Evolutionary conservation across 2,329 filamentous ascomycete species (phyloP).

Genomic region (Aspergillus ibericus): DNA sequence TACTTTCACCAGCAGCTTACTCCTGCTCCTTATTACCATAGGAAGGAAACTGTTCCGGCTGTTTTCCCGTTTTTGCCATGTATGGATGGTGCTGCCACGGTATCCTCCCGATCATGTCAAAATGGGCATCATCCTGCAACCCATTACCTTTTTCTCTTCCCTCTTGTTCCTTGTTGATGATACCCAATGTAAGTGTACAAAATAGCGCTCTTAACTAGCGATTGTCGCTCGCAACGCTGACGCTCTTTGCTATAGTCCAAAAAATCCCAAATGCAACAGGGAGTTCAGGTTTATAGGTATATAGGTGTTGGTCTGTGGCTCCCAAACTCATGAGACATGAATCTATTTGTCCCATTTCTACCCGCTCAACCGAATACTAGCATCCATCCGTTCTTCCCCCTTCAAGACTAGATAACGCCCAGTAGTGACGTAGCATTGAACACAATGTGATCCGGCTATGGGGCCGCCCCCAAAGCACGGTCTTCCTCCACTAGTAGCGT

Average conservation of each 20-base stretch:
- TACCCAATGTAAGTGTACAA: not conserved
- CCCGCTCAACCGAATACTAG: not conserved
- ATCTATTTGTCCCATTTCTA: not conserved
- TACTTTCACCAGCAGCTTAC: not conserved
- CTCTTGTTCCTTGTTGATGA: slow-evolving; percentile 1
- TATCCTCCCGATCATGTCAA: not conserved
- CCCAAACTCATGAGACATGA: not conserved
- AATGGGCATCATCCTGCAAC: not conserved
- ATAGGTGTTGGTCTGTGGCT: not conserved
- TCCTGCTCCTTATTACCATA: not conserved
- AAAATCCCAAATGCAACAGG: not conserved
- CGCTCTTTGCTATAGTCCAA: not conserved
- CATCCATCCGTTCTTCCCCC: not conserved
- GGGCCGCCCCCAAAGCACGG: not conserved
- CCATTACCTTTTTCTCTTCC: not conserved
- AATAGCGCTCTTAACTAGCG: not conserved
- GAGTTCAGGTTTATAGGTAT: not conserved
- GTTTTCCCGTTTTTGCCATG: not conserved
- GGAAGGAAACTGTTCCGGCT: not conserved
- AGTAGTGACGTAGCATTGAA: not conserved
- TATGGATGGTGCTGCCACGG: not conserved
- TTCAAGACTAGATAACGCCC: too few relatives aligned
- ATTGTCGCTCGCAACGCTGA: not conserved
- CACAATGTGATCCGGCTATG: not conserved
- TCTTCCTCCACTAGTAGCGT: not conserved